phyloP scores from a whole-genome alignment of 306 rosid species.

The Cotoneaster glaucophyllus region DNA sequence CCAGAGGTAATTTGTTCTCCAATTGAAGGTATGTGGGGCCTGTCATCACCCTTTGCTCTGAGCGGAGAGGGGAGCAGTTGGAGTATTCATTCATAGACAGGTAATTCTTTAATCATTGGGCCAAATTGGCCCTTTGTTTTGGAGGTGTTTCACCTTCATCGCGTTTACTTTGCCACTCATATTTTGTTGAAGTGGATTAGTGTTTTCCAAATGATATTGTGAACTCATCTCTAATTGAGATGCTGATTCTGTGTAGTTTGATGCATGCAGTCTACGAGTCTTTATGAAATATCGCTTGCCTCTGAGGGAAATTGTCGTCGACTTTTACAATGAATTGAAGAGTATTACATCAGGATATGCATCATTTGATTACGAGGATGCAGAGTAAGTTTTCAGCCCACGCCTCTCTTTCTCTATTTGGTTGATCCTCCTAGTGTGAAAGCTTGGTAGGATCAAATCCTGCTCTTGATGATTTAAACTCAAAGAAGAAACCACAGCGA shows the following conservation, averaged over 20 bases:
- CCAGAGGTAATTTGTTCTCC: constrained; percentile 19
- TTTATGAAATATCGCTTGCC: constrained; percentile 93
- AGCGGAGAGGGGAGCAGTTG: constrained; percentile 91
- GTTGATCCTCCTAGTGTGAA: too few relatives aligned
- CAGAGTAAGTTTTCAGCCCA: constrained; percentile 51
- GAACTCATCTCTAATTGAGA: not conserved
- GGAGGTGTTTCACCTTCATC: not conserved
- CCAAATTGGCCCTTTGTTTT: not conserved
- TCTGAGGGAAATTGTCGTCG: constrained; percentile 85
- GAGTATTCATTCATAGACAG: constrained; percentile 89
- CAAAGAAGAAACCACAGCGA: not conserved
- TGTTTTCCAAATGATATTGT: not conserved
- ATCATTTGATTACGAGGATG: constrained; percentile 84
- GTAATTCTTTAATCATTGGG: constrained; percentile 20
- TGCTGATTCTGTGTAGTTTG: constrained; percentile 21
- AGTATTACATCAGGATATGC: constrained; percentile 94
- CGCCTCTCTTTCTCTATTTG: too few relatives aligned
- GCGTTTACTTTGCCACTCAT: not conserved
- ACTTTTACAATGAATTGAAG: constrained; percentile 92
- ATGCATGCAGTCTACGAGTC: constrained; percentile 68
- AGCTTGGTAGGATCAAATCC: not conserved
- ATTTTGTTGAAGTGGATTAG: not conserved
- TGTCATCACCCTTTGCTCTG: constrained; percentile 85
- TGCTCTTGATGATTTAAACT: not conserved
- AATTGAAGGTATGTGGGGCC: constrained; percentile 81